A percentile compares a stretch with the other conserved stretches of the same genome.
Conservation (phyloP, 768 basidiomycete genomes). For the Leccinum pellstonianum region DNA sequence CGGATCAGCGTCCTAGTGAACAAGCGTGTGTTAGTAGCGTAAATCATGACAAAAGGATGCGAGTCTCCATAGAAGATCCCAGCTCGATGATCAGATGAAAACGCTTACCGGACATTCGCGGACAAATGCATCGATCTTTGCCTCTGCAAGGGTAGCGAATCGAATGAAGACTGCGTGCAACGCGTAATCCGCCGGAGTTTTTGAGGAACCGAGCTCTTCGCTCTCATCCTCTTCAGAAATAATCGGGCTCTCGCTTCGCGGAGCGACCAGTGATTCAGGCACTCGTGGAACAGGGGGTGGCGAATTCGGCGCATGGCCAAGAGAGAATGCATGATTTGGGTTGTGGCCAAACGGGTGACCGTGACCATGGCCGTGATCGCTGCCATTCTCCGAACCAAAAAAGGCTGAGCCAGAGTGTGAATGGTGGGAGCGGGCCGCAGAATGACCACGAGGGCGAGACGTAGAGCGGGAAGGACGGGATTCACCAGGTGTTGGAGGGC, state of each 20-base stretch:
- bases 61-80: neutral
- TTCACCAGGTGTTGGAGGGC: conserved; percentile 61
- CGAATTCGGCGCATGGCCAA: conserved; percentile 41
- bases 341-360: conserved; percentile 34
- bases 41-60: neutral
- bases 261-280: conserved; percentile 55
- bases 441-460: conserved; percentile 56
- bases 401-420: conserved; percentile 76
- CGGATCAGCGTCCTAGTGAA: conserved; percentile 62
- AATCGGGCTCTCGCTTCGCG: conserved; percentile 51
- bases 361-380: conserved; percentile 56
- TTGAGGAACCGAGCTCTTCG: conserved; percentile 60
- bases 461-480: conserved; percentile 31
- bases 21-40: conserved; percentile 3
- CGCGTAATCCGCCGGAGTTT: conserved; percentile 85
- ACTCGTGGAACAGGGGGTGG: conserved; percentile 81
- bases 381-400: conserved; percentile 67
- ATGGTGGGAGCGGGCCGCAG: conserved; percentile 68
- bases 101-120: conserved; percentile 61
- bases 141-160: conserved; percentile 77
- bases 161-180: conserved; percentile 86
- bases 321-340: conserved; percentile 23
- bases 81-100: neutral
- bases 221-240: conserved; percentile 66
- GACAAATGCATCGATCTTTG: conserved; percentile 75